Evolutionary conservation across 352 stramenopile species (phyloP).

Genomic region (Thalassiosira hispida): DNA sequence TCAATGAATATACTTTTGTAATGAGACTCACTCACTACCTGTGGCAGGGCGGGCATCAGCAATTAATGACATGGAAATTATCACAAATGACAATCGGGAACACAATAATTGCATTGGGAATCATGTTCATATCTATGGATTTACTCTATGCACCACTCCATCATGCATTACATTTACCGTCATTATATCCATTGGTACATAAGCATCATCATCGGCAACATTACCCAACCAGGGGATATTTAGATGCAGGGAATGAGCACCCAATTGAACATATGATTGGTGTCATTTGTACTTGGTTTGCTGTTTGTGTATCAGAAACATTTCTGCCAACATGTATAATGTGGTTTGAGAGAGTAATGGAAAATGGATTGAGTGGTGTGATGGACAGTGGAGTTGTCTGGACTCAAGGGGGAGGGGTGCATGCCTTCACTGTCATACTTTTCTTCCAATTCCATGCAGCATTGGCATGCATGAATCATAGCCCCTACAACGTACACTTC

Average conservation of each 20-base stretch:
- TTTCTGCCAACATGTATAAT: conserved; percentile 17
- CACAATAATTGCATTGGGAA: conserved; percentile 68
- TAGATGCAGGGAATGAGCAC: conserved; percentile 85
- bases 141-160: conserved; percentile 79
- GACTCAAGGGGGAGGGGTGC: conserved; percentile 49
- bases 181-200: conserved; percentile 80
- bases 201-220: conserved; percentile 86
- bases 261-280: conserved; percentile 83
- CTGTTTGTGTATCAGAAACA: conserved; percentile 52
- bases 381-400: neutral
- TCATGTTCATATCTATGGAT: conserved; percentile 84
- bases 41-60: conserved; percentile 49
- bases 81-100: conserved; percentile 57
- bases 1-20: conserved; percentile 81
- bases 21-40: conserved; percentile 71
- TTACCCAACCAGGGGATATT: conserved; percentile 79
- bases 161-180: conserved; percentile 74
- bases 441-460: conserved; percentile 84
- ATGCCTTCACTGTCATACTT: conserved; percentile 72
- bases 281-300: conserved; percentile 63
- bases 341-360: conserved; percentile 14
- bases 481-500: conserved; percentile 80
- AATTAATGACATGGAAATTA: conserved; percentile 39
- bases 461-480: conserved; percentile 84
- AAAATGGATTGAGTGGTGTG: neutral